Base-by-base conservation (phyloP, 2,329 filamentous ascomycete genomes). In the Penicillium digitatum region DNA sequence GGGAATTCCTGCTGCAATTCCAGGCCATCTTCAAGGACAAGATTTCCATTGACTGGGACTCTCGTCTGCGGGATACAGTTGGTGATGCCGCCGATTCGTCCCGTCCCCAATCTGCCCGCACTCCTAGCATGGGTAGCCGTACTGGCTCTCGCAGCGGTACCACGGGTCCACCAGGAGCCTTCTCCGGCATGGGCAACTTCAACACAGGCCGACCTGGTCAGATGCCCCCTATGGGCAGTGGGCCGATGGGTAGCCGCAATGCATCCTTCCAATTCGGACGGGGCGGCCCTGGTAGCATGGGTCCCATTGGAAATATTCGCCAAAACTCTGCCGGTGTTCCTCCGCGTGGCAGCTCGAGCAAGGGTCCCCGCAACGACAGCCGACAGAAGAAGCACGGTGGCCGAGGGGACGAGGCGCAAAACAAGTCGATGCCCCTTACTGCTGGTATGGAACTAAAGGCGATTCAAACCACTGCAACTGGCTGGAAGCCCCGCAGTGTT, bases 21-120 rank as follows among this genome's bases (percentile, higher is more conserved):
- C 90, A 96, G 77, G 84, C 84, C 66, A 90, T 96, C 20, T 99
- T 96, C 78, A 95, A 90, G 60, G 94, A 99, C 79, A 95, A 96
- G 77, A 94, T 94, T 14, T 95, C 91, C 0, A 75, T 92, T 40
- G 93, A 97, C 69, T 99, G 96, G 84, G 89, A 95, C 69, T 82
- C 87, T 62, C 92, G 94, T 69, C 86, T 99, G 58, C 82, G 93
- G 82, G 87, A 88, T 76, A 81, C 87, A 79, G 74, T 99, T 62
- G 93, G 93, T 55, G 92, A 96, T 62, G 79, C 80, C 55, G 79
- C 83, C 11, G 40, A 59, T 55, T 84, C 84, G 76, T 89, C 76
- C 79, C 87, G 74, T 73, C 82, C 72, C 76, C 85, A 70, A 75
- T 86, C 73, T 73, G 72, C 74, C 34, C 72, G 75, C 43, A 76